Evolutionary conservation across 1,284 basidiomycete genomes (phyloP).

Genomic region (Rhodotorula sp.): DNA sequence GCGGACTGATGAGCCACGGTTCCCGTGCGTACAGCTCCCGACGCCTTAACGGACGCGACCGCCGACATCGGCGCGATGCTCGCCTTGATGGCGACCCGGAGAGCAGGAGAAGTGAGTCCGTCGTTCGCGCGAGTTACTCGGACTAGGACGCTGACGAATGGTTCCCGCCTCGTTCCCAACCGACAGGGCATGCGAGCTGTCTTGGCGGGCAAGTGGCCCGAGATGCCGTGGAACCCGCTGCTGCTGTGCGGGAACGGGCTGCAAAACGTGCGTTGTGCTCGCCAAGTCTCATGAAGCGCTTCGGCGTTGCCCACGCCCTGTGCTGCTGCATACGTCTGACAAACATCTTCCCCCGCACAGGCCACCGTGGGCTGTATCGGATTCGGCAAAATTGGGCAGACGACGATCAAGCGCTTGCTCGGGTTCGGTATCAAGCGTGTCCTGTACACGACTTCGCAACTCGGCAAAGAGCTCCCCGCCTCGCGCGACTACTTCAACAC

Average conservation of each 20-base stretch:
- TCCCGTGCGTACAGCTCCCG: conserved; percentile 11
- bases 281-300: conserved; percentile 47
- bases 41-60: conserved; percentile 55
- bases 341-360: conserved; percentile 36
- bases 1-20: neutral
- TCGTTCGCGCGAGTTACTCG: neutral
- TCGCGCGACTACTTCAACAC: conserved; percentile 35
- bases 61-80: conserved; percentile 86
- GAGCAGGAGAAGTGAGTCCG: conserved; percentile 59
- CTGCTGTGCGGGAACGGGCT: conserved; percentile 70
- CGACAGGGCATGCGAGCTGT: conserved; percentile 34
- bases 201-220: conserved; percentile 55
- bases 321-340: neutral
- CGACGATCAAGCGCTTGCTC: conserved; percentile 69
- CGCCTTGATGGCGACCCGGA: conserved; percentile 82
- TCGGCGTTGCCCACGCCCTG: conserved; percentile 52
- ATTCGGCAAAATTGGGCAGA: conserved; percentile 87
- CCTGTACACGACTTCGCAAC: conserved; percentile 58
- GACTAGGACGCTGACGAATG: neutral
- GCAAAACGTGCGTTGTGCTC: conserved; percentile 46
- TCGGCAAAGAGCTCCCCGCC: conserved; percentile 33
- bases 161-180: too few relatives aligned
- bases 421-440: conserved; percentile 71
- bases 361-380: conserved; percentile 83
- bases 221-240: conserved; percentile 75